Base-by-base conservation (phyloP, 257 asterid genomes). In the Solanum paucissectum region DNA sequence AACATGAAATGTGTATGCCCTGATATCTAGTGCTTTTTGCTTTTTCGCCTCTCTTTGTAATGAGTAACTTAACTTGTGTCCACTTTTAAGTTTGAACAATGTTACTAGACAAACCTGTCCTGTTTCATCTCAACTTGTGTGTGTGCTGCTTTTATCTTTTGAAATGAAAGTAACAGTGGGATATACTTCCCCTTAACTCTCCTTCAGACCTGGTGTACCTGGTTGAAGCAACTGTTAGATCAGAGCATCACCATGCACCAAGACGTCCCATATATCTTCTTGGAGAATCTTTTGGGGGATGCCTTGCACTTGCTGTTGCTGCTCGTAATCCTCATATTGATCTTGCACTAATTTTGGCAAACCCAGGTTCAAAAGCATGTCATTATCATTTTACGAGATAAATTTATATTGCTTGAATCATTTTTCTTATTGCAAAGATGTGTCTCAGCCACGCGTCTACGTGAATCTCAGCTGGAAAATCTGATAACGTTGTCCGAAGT, bases 221-320 rank as follows among this genome's bases (percentile, higher is more conserved):
- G 84, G 96, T 94, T 27, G 98, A 95, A 88, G 93, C 86, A 87
- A 88, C 93, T 38, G 95, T 94, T 64, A 91, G 90, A 87, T 87
- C 76, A 21, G 96, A 95, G 91, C 32, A 92, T 90, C 86, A 83
- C 7, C 90, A 89, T 69, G 88, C 90, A 44, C 98, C 94, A 36
- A 90, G 89, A 23, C 89, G 93, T 71, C 98, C 99, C 11, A 92
- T 96, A 86, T 96, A 96, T 92, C 94, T 96, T 42, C 91, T 95
- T 84, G 99, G 96, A 58, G 96, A 95, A 76, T 95, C 98, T 36
- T 90, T 95, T 66, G 98, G 99, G 72, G 98, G 91, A 88, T 94
- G 98, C 90, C 92, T 96, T 40, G 96, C 98, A 1, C 94, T 95
- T 46, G 93, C 95, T 87, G 93, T 96, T 92, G 99, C 98, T 89